phyloP scores from a whole-genome alignment of 2,329 filamentous ascomycete species.

The Oidium heveae region DNA sequence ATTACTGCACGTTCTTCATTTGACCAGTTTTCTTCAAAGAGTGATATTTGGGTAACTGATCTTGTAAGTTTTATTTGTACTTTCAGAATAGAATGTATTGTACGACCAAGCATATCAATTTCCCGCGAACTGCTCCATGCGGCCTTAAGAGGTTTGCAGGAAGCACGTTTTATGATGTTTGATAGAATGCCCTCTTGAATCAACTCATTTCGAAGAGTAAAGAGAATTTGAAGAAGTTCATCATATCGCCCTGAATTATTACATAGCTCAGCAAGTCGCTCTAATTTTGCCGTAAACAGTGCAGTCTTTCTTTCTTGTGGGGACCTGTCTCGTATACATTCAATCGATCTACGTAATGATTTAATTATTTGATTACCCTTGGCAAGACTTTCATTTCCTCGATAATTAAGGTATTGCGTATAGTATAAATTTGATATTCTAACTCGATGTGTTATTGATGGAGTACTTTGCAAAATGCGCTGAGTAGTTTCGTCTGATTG shows the following conservation, averaged over 20 bases:
- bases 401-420: conserved; percentile 28
- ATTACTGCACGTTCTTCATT: conserved; percentile 27
- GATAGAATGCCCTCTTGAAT: conserved; percentile 30
- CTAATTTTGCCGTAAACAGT: conserved; percentile 36
- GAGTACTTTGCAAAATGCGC: conserved; percentile 8
- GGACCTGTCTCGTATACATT: conserved; percentile 29
- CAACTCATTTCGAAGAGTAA: conserved; percentile 34
- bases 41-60: conserved; percentile 22
- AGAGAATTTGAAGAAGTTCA: conserved; percentile 31
- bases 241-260: conserved; percentile 25
- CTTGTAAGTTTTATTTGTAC: conserved; percentile 32
- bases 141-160: conserved; percentile 22
- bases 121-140: conserved; percentile 29
- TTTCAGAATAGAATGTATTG: conserved; percentile 32
- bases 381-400: conserved; percentile 19
- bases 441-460: conserved; percentile 25
- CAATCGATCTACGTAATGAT: conserved; percentile 36
- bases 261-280: conserved; percentile 37
- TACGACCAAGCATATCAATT: conserved; percentile 28
- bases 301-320: conserved; percentile 30
- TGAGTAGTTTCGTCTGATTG: neutral
- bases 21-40: conserved; percentile 15
- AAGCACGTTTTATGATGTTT: conserved; percentile 24
- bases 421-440: conserved; percentile 52
- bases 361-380: conserved; percentile 23